Conservation (phyloP, 2,329 filamentous ascomycete species). For the Penicillium decumbens region DNA sequence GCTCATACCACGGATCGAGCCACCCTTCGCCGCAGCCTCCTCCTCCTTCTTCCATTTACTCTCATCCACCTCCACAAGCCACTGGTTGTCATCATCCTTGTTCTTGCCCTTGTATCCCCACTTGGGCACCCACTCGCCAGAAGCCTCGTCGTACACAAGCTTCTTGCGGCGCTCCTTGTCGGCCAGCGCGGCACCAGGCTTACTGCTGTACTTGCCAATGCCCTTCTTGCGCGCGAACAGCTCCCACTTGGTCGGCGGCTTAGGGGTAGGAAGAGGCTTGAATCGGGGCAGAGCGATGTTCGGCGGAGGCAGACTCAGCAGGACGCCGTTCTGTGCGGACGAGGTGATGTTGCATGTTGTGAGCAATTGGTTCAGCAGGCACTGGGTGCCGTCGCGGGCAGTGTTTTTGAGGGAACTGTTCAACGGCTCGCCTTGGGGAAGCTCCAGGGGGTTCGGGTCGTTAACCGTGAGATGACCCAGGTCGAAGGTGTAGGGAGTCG, state of each 20-base stretch:
- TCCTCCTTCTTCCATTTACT: slow-evolving; percentile 66
- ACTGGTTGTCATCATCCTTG: slow-evolving; percentile 75
- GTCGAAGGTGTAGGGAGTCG: slow-evolving; percentile 88
- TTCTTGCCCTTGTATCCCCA: slow-evolving; percentile 94
- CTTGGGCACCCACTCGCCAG: slow-evolving; percentile 82
- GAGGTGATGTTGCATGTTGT: slow-evolving; percentile 77
- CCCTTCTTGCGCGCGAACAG: slow-evolving; percentile 95
- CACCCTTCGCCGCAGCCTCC: slow-evolving; percentile 53
- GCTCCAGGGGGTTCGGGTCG: slow-evolving; percentile 76
- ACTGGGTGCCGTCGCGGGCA: slow-evolving; percentile 86
- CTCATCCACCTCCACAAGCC: slow-evolving; percentile 87
- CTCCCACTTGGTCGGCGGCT: slow-evolving; percentile 89
- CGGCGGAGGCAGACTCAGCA: slow-evolving; percentile 69
- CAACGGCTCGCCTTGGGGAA: slow-evolving; percentile 47
- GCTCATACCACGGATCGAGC: slow-evolving; percentile 60
- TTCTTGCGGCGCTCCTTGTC: slow-evolving; percentile 62
- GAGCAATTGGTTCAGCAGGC: slow-evolving; percentile 88
- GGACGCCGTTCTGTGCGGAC: slow-evolving; percentile 60
- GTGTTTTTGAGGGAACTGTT: slow-evolving; percentile 67
- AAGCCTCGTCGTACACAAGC: slow-evolving; percentile 76
- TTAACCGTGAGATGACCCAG: slow-evolving; percentile 79
- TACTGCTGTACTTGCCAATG: slow-evolving; percentile 76
- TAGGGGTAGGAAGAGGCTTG: slow-evolving; percentile 79
- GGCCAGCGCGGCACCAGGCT: slow-evolving; percentile 52
- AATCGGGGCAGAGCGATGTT: slow-evolving; percentile 75